Evolutionary conservation across 1,284 basidiomycete species (phyloP), one percentile per base, ranked within the genome.

Genomic region (Cryptococcus sp.): DNA sequence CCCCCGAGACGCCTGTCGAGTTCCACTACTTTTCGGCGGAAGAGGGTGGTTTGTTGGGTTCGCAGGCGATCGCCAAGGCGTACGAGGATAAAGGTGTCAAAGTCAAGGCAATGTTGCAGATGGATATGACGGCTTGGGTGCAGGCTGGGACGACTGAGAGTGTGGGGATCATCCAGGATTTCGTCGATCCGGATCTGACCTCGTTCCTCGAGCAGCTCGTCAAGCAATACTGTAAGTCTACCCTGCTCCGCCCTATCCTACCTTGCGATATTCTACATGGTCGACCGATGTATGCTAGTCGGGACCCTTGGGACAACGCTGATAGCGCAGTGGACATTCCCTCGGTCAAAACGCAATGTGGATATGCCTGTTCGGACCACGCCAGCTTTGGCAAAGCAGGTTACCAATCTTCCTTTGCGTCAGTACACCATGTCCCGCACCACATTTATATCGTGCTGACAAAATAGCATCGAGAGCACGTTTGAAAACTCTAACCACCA

Each of bases 21-120:
- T 94, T 97, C 73, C 92, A 95, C 70, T 98, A 87, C 85, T 97
- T 91, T 70, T 87, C 86, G 45, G 92, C 91, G 41, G 91, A 95
- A 65, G 91, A 95, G 76, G 86, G 85, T 38, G 94, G 94, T n/a
- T 79, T 97, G 28, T 83, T 98, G 47, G 94, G 94, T 35, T 90
- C 87, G 36, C 90, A 95, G 69, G 93, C 89, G 10, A 82, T 98
- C 40, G 92, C 90, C 26, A 77, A 79, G 59, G 77, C 79, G 47
- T 98, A 97, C 68, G 82, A 82, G 59, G 69, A 75, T 21, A 75
- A 77, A 48, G 75, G 74, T 7, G 76, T 79, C 42, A 80, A 85
- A 57, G 86, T 97, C 50, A 76, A 85, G 65, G 90, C 85, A 36
- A 95, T 95, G 91, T 83, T 88, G 59, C 69, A 75, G 56, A 91